Percentiles rank a stretch among this genome's conserved stretches.
Conservation (phyloP, 768 basidiomycete genomes). For the Fomitopsis pulvina region DNA sequence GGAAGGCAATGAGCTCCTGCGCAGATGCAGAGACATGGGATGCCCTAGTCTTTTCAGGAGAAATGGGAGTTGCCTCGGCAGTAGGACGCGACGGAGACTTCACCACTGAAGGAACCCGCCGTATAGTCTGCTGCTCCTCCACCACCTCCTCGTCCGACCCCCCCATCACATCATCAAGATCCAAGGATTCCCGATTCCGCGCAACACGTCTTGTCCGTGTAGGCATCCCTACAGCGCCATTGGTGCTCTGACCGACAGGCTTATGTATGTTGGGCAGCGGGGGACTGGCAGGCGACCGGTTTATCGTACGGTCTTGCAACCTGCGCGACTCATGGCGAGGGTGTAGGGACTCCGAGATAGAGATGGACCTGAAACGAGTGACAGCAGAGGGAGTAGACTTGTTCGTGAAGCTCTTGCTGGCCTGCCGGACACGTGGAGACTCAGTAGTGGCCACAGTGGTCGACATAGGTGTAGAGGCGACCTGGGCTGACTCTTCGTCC, state of each 20-base stretch:
- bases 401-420: conserved; percentile 7
- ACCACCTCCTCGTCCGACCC: conserved; percentile 58
- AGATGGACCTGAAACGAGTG: conserved; percentile 15
- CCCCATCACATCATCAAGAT: conserved; percentile 71
- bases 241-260: not conserved
- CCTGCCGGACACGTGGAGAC: conserved; percentile 6
- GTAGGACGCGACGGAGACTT: conserved; percentile 1
- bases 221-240: conserved; percentile 27
- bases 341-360: conserved; percentile 18
- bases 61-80: conserved; percentile 3
- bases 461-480: conserved; percentile 38
- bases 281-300: conserved; percentile 2
- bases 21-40: conserved; percentile 37
- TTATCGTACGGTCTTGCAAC: not conserved
- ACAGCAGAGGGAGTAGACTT: conserved; percentile 6
- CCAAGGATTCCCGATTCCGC: conserved; percentile 59
- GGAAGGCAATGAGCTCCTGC: conserved; percentile 49
- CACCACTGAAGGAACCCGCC: not conserved
- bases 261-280: not conserved
- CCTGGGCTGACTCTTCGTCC: conserved; percentile 47
- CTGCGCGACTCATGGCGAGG: conserved; percentile 8
- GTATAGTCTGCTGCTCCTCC: conserved; percentile 37
- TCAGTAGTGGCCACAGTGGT: conserved; percentile 30
- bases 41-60: conserved; percentile 6
- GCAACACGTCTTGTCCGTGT: conserved; percentile 45